phyloP scores from a whole-genome alignment of 225 moss, liverwort and hornwort genomes.

The Physcomitrium patens region DNA sequence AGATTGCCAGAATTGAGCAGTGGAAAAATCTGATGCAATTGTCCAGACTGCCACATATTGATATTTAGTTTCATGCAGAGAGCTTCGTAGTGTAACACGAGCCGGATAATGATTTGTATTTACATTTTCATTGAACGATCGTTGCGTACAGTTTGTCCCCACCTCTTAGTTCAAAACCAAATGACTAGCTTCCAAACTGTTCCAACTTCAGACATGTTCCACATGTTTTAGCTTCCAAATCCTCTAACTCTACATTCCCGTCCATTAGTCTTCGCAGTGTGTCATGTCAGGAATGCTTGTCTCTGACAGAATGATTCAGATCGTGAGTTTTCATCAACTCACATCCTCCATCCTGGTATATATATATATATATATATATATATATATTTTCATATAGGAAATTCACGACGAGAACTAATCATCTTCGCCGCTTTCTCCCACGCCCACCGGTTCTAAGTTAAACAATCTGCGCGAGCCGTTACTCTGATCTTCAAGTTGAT shows the following conservation, averaged over 20 bases:
- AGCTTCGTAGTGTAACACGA: neutral
- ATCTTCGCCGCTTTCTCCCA: conserved; percentile 21
- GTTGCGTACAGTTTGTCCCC: conserved; percentile 31
- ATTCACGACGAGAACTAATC: conserved; percentile 42
- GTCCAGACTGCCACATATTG: neutral
- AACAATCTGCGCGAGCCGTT: conserved; percentile 9
- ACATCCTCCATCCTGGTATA: conserved; percentile 29
- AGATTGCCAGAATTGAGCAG: too few relatives aligned
- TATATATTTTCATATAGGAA: conserved; percentile 18
- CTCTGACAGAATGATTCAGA: neutral
- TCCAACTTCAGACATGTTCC: conserved; percentile 29
- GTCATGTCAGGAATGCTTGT: neutral
- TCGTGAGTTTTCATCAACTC: conserved; percentile 23
- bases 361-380: too few relatives aligned
- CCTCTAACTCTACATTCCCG: conserved; percentile 48
- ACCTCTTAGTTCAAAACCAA: conserved; percentile 1
- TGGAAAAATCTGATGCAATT: too few relatives aligned
- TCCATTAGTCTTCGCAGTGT: conserved; percentile 20
- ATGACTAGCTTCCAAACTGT: conserved; percentile 20
- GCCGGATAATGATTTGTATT: conserved; percentile 47
- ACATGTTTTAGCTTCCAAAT: conserved; percentile 55
- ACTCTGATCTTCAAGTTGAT: neutral
- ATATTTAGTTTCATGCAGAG: neutral
- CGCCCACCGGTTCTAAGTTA: conserved; percentile 23
- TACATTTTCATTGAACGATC: conserved; percentile 29